These are phyloP conservation scores for Barnettozyma salicaria DNA, from an alignment of 805 yeast species.

Conservation along the genomic window DNA sequence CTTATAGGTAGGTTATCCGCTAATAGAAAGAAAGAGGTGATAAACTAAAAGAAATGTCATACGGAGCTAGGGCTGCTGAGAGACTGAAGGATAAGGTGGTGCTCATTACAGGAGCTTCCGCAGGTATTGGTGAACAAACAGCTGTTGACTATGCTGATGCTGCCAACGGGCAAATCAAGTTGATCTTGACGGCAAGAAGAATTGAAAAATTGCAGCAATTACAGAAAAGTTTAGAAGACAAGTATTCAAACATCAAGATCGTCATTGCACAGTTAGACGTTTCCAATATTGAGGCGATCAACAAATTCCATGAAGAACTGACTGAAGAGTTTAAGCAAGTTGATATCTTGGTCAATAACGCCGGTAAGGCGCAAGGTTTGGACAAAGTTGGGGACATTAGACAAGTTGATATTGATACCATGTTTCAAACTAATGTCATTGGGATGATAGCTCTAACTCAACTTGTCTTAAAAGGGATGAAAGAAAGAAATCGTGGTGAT, in stretches of 20 bases:
- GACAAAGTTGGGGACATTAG: conserved; percentile 73
- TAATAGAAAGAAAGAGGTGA: too few relatives aligned
- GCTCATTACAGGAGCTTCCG: conserved; percentile 92
- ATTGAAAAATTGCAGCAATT: conserved; percentile 49
- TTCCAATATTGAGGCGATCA: conserved; percentile 44
- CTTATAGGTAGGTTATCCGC: too few relatives aligned
- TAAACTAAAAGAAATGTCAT: conserved; percentile 41
- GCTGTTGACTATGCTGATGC: conserved; percentile 81
- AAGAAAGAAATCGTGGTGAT: conserved; percentile 62
- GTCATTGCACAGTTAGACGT: conserved; percentile 50
- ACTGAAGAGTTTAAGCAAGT: conserved; percentile 56
- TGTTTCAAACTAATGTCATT: conserved; percentile 84
- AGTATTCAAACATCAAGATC: conserved; percentile 44
- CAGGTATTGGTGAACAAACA: conserved; percentile 93
- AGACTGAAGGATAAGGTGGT: conserved; percentile 75
- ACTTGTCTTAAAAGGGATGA: conserved; percentile 63
- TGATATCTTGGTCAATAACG: conserved; percentile 65
- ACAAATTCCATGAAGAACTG: conserved; percentile 42
- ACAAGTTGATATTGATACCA: conserved; percentile 56
- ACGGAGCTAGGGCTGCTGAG: conserved; percentile 69
- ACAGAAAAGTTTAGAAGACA: conserved; percentile 38
- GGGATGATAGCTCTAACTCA: conserved; percentile 85
- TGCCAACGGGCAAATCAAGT: conserved; percentile 61
- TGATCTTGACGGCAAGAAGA: conserved; percentile 78
- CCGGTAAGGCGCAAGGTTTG: conserved; percentile 76